Percentiles rank a stretch among this genome's conserved stretches.
Conservation (phyloP, 1,139 yeast species). For the Nakaseomyces kungkrabaensis region DNA sequence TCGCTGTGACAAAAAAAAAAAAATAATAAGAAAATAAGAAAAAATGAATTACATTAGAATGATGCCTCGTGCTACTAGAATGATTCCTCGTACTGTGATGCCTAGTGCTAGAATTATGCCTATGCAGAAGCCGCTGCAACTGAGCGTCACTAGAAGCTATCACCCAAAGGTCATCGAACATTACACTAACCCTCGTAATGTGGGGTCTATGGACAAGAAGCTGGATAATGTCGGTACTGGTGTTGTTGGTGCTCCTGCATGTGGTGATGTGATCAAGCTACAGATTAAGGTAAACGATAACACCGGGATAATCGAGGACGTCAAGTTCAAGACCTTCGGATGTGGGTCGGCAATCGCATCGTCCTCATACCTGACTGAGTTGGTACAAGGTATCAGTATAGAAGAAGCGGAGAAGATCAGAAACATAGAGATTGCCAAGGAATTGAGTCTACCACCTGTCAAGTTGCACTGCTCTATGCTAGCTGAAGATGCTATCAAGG, state of each 20-base stretch:
- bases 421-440: slow-evolving; percentile 87
- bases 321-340: slow-evolving; percentile 95
- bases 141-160: slow-evolving; percentile 27
- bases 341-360: slow-evolving; percentile 98
- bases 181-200: slow-evolving; percentile 93
- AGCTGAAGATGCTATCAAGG: slow-evolving; percentile 97
- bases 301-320: slow-evolving; percentile 86
- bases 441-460: slow-evolving; percentile 90
- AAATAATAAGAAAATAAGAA: too few relatives aligned
- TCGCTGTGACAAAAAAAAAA: too few relatives aligned
- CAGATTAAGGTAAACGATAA: slow-evolving; percentile 88
- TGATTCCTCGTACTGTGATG: neutral
- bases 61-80: neutral
- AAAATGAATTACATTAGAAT: neutral
- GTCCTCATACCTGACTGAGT: slow-evolving; percentile 86
- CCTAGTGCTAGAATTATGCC: neutral
- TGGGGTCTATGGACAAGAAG: slow-evolving; percentile 79
- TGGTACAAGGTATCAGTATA: slow-evolving; percentile 87
- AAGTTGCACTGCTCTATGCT: slow-evolving; percentile 96
- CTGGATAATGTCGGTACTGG: slow-evolving; percentile 85
- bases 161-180: slow-evolving; percentile 84
- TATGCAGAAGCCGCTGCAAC: neutral
- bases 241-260: slow-evolving; percentile 96
- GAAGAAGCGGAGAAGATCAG: slow-evolving; percentile 90
- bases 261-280: slow-evolving; percentile 97